Evolutionary conservation across 2,329 filamentous ascomycete genomes (phyloP).

Genomic region (Coniochaeta hoffmannii): DNA sequence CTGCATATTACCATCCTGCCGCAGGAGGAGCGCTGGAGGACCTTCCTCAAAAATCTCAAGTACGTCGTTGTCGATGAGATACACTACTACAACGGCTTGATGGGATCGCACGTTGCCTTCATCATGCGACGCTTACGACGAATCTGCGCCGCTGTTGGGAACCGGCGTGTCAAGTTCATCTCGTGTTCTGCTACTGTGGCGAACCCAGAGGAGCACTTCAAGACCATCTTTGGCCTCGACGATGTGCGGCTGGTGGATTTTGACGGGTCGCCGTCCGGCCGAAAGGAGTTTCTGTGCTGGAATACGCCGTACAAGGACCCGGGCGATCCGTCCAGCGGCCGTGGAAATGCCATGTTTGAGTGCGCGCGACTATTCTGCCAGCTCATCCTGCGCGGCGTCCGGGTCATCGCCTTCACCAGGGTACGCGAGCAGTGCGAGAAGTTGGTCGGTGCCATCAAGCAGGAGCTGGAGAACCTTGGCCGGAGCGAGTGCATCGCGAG

Average conservation of each 20-base stretch:
- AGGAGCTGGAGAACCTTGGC: slow-evolving; percentile 66
- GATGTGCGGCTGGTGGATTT: slow-evolving; percentile 77
- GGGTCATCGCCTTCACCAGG: slow-evolving; percentile 88
- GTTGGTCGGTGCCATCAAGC: slow-evolving; percentile 70
- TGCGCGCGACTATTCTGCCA: slow-evolving; percentile 88
- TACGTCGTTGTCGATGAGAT: slow-evolving; percentile 90
- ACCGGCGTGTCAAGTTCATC: slow-evolving; percentile 78
- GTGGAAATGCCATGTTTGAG: slow-evolving; percentile 75
- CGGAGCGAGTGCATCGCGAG: slow-evolving; percentile 66
- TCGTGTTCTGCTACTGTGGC: slow-evolving; percentile 95
- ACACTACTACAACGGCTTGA: slow-evolving; percentile 92
- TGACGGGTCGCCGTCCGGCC: slow-evolving; percentile 85
- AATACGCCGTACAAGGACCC: slow-evolving; percentile 94
- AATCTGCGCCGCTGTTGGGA: slow-evolving; percentile 86
- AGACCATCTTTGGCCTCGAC: slow-evolving; percentile 83
- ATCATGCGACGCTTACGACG: slow-evolving; percentile 86
- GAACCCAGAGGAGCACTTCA: slow-evolving; percentile 87
- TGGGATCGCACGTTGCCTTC: slow-evolving; percentile 88
- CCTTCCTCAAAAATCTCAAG: slow-evolving; percentile 79
- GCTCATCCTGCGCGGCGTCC: slow-evolving; percentile 76
- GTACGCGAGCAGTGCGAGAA: slow-evolving; percentile 85
- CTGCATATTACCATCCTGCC: slow-evolving; percentile 89
- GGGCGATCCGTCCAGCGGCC: slow-evolving; percentile 74
- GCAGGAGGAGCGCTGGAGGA: slow-evolving; percentile 83
- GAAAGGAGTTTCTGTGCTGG: slow-evolving; percentile 96